phyloP scores from a whole-genome alignment of 2,329 filamentous ascomycete species.

The Colletotrichum sp. region DNA sequence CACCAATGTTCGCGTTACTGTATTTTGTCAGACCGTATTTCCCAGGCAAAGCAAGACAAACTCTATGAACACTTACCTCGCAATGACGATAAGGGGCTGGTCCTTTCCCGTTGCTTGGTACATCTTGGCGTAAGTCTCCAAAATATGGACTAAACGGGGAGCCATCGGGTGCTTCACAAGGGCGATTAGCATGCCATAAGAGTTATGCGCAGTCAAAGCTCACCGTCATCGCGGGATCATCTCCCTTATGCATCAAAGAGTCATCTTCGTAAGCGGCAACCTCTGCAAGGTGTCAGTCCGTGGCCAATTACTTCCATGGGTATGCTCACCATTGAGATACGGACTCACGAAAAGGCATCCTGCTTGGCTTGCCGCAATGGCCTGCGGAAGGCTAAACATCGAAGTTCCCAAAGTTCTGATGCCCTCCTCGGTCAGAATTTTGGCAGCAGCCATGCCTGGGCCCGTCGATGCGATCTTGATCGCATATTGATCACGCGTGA shows the following conservation, averaged over 20 bases:
- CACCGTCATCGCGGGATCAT: not conserved
- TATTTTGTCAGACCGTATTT: not conserved
- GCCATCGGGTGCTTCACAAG: not conserved
- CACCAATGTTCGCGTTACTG: not conserved
- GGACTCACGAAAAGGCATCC: not conserved
- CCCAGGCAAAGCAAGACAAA: not conserved
- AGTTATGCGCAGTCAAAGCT: not conserved
- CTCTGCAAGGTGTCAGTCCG: not conserved
- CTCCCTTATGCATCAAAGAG: not conserved
- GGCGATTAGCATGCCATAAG: not conserved
- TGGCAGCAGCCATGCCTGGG: not conserved
- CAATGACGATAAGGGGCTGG: not conserved
- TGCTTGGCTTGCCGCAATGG: not conserved
- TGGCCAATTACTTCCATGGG: not conserved
- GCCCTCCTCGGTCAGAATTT: not conserved
- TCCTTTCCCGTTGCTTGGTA: not conserved
- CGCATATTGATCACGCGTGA: not conserved
- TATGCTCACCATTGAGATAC: not conserved
- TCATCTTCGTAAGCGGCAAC: not conserved
- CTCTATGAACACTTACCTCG: not conserved
- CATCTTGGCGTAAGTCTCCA: not conserved
- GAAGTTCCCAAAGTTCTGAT: not conserved
- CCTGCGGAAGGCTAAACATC: not conserved
- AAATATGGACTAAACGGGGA: not conserved
- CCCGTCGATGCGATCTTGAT: not conserved